Evolutionary conservation across 768 basidiomycete genomes (phyloP), one percentile per base, ranked within the genome.

Genomic region (Tubosaeta sp.): DNA sequence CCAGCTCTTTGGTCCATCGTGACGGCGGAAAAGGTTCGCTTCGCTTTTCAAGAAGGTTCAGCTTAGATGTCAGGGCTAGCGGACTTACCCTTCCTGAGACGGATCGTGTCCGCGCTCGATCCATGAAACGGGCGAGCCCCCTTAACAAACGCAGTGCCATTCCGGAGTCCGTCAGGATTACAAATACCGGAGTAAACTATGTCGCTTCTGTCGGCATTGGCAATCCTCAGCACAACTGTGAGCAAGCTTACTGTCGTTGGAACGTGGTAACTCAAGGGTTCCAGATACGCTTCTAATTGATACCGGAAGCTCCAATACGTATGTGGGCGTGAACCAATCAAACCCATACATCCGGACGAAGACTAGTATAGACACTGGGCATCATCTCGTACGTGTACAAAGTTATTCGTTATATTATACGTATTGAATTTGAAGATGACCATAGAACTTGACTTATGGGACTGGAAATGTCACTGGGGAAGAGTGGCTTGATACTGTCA

Each of bases 221-320:
- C 16, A 36, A 3, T 11, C 68, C 68, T 8, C 22, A 60, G 12
- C 55, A 60, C 21, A 36, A 57, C 21, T 64, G 69, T 70, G 32
- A 43, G 65, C 3, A 12, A 24, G 16, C 13, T 25, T 19, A n/a
- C 12, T 3, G 8, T 24, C 13, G 7, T 14, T n/a, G n/a, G 13
- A 7, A 29, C 8, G 8, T n/a, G 13, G 1, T n/a, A 25, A 19
- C n/a, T 51, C 19, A 51, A 2, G 3, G 22, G 6, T 27, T 19
- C 7, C 16, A 69, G 69, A 63, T 32, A 52, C 56, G 16, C 58
- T 67, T 14, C 16, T 67, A 11, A 54, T 67, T 38, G 66, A 67
- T 49, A 66, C 66, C 12, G 66, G 66, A 16, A 65, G 63, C 39
- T 61, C 63, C 30, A 67, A 65, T 48, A 66, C 63, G 4, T 67